Base-by-base conservation (phyloP, 768 basidiomycete species). In the Leccinum boreale region DNA sequence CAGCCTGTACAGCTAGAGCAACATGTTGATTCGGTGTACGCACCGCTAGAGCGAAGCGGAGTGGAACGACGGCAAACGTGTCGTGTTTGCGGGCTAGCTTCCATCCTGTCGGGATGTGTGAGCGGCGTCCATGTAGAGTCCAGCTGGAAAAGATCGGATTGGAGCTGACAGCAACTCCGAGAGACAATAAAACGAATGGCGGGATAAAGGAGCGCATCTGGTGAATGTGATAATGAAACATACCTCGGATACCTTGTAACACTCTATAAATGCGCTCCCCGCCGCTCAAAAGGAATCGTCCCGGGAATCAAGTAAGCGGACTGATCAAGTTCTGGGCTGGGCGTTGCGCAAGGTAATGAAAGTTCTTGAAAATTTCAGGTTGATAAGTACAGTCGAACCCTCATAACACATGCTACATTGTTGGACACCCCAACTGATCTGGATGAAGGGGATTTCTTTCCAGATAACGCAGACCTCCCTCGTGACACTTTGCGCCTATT, bases 1-100 rank as follows among this genome's bases (percentile, higher is more conserved):
- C 29, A 46, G 3, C 28, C 39, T 19, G 39, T 29, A 7, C 8
- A 10, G 7, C n/a, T 14, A 5, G 28, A n/a, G 11, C 7, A 44
- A n/a, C 19, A 33, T n/a, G 24, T 10, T 9, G 5, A 53, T 19
- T 4, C 19, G 28, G 9, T 19, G 17, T 4, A 59, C 64, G 56
- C 56, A 76, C 82, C 82, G 59, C 60, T 5, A 81, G 73, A 0
- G 78, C 80, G 39, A 81, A 75, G 48, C 79, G 78, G 35, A 81
- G 67, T 8, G 80, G 80, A 28, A 81, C 55, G 1, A 71, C 56
- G 19, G 69, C 66, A 45, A 70, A 57, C 10, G 73, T 19, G 35
- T 73, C 62, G 19, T 73, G 67, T 4, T 69, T 73, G 26, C 72
- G 69, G 14, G 68, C 53, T 4, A 62, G 55, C 1, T 39, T 42